Evolutionary conservation across 2,329 filamentous ascomycete genomes (phyloP).

Genomic region (Trichoderma aggressivum): DNA sequence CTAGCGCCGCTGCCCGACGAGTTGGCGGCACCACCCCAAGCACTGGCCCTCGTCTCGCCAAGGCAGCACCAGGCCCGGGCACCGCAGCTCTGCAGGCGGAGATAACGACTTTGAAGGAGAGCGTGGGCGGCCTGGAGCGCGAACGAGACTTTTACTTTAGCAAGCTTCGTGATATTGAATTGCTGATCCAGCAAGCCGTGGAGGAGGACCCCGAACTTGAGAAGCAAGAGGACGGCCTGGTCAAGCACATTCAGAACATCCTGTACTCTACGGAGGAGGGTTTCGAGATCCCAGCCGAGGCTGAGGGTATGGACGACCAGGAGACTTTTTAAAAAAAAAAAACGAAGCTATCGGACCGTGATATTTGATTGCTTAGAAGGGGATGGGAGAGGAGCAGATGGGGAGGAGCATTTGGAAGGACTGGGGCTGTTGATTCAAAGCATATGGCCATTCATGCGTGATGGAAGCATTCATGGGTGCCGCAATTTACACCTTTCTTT

Average conservation of each 20-base stretch:
- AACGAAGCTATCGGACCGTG: conserved; percentile 3
- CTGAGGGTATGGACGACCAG: conserved; percentile 68
- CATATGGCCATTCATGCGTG: conserved; percentile 13
- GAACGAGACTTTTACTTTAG: conserved; percentile 99
- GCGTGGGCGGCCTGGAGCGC: conserved; percentile 87
- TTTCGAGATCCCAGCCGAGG: conserved; percentile 85
- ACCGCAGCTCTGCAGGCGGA: conserved; percentile 76
- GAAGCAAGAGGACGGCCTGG: conserved; percentile 85
- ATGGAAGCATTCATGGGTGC: conserved; percentile 8
- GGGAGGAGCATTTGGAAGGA: conserved; percentile 4
- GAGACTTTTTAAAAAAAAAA: conserved; percentile 63
- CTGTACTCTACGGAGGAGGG: conserved; percentile 94
- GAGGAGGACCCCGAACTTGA: conserved; percentile 91
- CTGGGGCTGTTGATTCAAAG: background rate
- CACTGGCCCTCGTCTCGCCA: conserved; percentile 43
- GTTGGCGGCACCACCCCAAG: conserved; percentile 63
- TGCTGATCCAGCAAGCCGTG: conserved; percentile 87
- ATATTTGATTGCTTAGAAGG: background rate
- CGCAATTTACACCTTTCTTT: conserved; percentile 14
- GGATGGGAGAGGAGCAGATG: conserved; percentile 11
- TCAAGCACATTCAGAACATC: conserved; percentile 95
- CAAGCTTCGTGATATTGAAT: conserved; percentile 95
- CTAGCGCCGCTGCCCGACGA: conserved; percentile 46
- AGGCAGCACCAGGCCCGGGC: conserved; percentile 50
- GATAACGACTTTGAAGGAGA: conserved; percentile 88